Percentiles rank a stretch among this genome's conserved stretches.
These are phyloP conservation scores for Cynanchum wilfordii DNA, from an alignment of 257 asterid species.

Conservation along the genomic window DNA sequence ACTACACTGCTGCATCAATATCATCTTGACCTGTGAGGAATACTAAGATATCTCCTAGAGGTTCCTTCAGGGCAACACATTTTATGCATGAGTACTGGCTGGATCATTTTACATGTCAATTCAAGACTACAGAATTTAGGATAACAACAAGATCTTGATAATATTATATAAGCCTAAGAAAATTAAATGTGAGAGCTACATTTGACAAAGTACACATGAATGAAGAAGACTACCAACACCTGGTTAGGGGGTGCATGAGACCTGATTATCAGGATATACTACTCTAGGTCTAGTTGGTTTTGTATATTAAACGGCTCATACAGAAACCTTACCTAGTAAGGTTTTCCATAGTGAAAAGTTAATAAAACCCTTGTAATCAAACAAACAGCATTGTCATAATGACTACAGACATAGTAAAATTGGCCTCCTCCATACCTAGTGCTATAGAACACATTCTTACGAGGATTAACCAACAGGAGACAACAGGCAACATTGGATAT, in stretches of 20 bases:
- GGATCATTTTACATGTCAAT: background rate
- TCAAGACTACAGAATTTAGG: background rate
- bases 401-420: background rate
- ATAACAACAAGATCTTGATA: background rate
- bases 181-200: too few relatives aligned
- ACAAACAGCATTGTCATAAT: background rate
- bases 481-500: too few relatives aligned
- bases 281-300: too few relatives aligned
- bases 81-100: background rate
- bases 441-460: too few relatives aligned
- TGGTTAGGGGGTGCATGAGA: too few relatives aligned
- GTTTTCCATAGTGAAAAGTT: background rate
- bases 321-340: background rate
- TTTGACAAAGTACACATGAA: too few relatives aligned
- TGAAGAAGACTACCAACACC: too few relatives aligned
- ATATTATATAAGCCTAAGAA: too few relatives aligned
- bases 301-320: too few relatives aligned
- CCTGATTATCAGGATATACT: too few relatives aligned
- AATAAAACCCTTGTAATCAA: background rate
- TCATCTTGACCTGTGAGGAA: too few relatives aligned
- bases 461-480: too few relatives aligned
- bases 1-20: slow-evolving; percentile 80
- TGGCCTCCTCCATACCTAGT: background rate
- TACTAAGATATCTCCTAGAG: slow-evolving; percentile 83
- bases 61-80: slow-evolving; percentile 47